These are phyloP conservation scores for Chaetomium fimeti DNA, from an alignment of 495 filamentous ascomycete genomes.

Conservation along the genomic window DNA sequence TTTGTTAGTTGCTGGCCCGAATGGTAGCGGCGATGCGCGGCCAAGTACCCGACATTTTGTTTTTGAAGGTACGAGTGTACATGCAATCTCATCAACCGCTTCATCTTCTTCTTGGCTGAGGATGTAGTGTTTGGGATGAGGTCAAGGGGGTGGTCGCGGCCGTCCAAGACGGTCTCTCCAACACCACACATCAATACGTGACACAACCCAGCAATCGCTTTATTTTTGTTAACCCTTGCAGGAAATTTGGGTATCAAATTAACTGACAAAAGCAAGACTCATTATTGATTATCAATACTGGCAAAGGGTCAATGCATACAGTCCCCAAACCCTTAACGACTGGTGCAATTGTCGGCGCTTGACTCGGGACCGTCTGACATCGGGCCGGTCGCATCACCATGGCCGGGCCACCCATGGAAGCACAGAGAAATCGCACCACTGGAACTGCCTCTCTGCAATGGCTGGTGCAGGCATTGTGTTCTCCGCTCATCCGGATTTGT, in stretches of 20 bases:
- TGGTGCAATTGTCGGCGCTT: background rate
- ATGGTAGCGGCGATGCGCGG: no score
- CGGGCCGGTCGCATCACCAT: conserved; percentile 1
- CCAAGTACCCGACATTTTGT: no score
- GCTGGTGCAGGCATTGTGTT: background rate
- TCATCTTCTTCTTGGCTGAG: background rate
- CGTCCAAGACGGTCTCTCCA: background rate
- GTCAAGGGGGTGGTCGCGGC: background rate
- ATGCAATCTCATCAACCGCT: background rate
- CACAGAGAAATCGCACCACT: background rate
- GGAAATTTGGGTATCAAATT: background rate
- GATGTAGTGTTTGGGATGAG: background rate
- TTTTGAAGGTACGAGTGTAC: no score
- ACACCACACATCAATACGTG: background rate
- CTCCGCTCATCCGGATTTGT: background rate
- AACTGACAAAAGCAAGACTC: no score
- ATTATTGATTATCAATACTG: background rate
- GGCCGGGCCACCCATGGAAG: conserved; percentile 20
- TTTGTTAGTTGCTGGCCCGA: no score
- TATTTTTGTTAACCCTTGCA: background rate
- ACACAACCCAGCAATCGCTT: background rate
- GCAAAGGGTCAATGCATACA: background rate
- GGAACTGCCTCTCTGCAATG: background rate
- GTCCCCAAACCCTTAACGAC: background rate
- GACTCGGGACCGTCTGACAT: conserved; percentile 20